Evolutionary conservation across 2,329 filamentous ascomycete species (phyloP), one percentile per base, ranked within the genome.

Genomic region (Xylariales sp.): DNA sequence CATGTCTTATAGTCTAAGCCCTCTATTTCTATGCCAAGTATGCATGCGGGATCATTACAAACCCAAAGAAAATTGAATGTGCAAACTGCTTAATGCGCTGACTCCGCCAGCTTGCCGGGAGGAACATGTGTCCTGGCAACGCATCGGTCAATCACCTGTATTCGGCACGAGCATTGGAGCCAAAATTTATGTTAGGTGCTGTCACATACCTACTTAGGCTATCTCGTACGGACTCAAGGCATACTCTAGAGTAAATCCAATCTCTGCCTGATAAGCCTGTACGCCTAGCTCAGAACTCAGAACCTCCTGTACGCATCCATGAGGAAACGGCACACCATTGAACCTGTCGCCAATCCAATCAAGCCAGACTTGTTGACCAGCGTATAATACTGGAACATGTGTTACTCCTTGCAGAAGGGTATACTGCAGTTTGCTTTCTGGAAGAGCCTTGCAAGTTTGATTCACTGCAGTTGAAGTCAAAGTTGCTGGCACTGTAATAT

Each of bases 291-390:
- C 28, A 12, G 38, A 18, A 16, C 19, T 33, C 27, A 25, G 18
- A n/a, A n/a, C 34, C 20, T 32, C 15, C 11, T 22, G 31, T 4
- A 33, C 28, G 31, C 38, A 40, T 11, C 20, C 38, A 10, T 10
- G 8, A 12, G 28, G 9, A 24, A 25, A 11, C 8, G n/a, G 9
- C 11, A 40, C 29, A 4, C 39, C 39, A 14, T 29, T 20, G 21
- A 42, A 42, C 14, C 39, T 24, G 16, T 42, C 31, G 10, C 31
- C 39, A 16, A 42, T 42, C 39, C 39, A 42, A 20, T 42, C 18
- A 5, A 42, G 24, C 39, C 39, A 42, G 11, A 42, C 24, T 24
- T 42, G 39, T 18, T 42, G 39, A 5, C 39, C 39, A 4, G 39
- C 39, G 12, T 15, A 42, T 14, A 42, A n/a, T 7, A 42, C 39